Percentiles rank a stretch among this genome's conserved stretches.
Conservation (phyloP, 2,329 filamentous ascomycete genomes). For the Xylaria sp. region DNA sequence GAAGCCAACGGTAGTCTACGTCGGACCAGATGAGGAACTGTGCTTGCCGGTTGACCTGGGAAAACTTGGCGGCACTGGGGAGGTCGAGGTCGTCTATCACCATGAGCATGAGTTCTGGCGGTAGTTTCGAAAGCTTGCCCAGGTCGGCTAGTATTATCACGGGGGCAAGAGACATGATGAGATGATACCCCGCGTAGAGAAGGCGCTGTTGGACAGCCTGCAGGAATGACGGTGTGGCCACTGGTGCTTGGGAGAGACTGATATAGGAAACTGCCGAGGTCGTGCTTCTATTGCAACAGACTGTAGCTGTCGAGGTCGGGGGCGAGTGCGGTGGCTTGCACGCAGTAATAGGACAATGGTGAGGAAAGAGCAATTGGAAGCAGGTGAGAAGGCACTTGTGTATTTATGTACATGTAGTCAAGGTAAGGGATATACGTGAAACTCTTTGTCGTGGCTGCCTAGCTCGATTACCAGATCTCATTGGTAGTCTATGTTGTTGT, state of each 20-base stretch:
- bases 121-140: conserved; percentile 25
- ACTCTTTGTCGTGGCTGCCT: too few species aligned
- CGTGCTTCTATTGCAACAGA: neutral
- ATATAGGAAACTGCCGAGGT: neutral
- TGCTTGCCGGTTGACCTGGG: conserved; percentile 23
- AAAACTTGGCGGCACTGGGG: conserved; percentile 20
- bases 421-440: too few species aligned
- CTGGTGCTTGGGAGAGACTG: neutral
- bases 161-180: conserved; percentile 6
- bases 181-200: neutral
- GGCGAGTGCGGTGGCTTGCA: neutral
- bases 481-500: too few species aligned
- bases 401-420: too few species aligned
- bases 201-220: neutral
- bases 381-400: neutral
- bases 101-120: conserved; percentile 18
- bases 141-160: conserved; percentile 24
- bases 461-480: too few species aligned
- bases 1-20: conserved; percentile 14
- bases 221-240: neutral
- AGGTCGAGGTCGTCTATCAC: conserved; percentile 21
- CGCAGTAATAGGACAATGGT: too few species aligned
- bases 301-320: neutral
- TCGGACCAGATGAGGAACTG: conserved; percentile 31
- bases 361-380: neutral